Evolutionary conservation across 805 yeast species (phyloP).

Genomic region (Candida broadrunensis): DNA sequence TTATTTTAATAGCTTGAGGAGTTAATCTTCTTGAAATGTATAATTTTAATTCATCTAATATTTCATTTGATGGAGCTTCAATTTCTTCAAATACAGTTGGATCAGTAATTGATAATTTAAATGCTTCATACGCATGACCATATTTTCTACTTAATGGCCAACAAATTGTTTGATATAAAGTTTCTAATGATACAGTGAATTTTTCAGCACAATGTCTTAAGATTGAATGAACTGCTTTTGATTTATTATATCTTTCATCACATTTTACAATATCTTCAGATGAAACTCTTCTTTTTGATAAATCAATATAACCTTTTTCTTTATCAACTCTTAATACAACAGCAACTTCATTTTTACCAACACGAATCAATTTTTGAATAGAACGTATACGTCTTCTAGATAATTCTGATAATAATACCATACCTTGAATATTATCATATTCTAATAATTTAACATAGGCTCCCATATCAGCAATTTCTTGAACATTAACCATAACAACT

Average conservation of each 20-base stretch:
- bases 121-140: constrained; percentile 97
- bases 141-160: constrained; percentile 96
- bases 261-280: constrained; percentile 96
- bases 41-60: constrained; percentile 78
- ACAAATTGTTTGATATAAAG: constrained; percentile 82
- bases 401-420: constrained; percentile 92
- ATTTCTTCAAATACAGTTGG: constrained; percentile 81
- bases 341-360: constrained; percentile 97
- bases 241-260: constrained; percentile 95
- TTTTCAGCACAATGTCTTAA: constrained; percentile 98
- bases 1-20: constrained; percentile 95
- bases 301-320: constrained; percentile 97
- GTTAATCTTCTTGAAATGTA: constrained; percentile 93
- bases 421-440: constrained; percentile 97
- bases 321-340: constrained; percentile 97
- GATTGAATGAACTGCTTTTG: constrained; percentile 97
- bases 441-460: constrained; percentile 95
- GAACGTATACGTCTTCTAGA: constrained; percentile 99
- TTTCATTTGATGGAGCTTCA: constrained; percentile 65
- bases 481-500: constrained; percentile 98
- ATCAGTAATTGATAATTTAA: constrained; percentile 93
- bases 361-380: constrained; percentile 94
- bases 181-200: constrained; percentile 82
- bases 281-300: constrained; percentile 96
- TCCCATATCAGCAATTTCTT: constrained; percentile 99